Base-by-base conservation (phyloP, 129 eudicot genomes). In the Cynara cardunculus region DNA sequence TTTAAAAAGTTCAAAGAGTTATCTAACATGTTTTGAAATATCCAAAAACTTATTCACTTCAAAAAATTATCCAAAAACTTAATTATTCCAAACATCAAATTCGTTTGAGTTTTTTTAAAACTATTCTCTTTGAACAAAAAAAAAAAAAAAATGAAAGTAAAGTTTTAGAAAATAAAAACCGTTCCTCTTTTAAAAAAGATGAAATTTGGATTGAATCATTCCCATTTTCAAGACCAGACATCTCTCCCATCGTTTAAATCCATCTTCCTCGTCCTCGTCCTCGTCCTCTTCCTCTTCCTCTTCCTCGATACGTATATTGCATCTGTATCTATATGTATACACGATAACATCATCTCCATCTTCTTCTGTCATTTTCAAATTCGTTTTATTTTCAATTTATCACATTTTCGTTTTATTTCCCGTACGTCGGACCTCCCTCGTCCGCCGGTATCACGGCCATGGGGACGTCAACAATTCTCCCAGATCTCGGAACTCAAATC, bases 401-500 rank as follows among this genome's bases (percentile, higher is more conserved):
- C 35, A 27, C n/a, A 27, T 26, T 67, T 27, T 27, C 14, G 6
- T 65, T 65, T 1, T 65, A 13, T 21, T 64, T 16, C 16, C 12
- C 24, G 19, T 21, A 9, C 72, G 35, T 25, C 72, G 74, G 44
- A 69, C 5, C 44, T 69, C 25, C 41, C 18, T 46, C 24, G 19
- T 5, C 16, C 44, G 12, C 44, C 44, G 44, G 39, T 25, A 68
- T 68, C 74, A 71, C 75, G 56, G 73, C 67, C 39, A 84, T 89
- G 90, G 87, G 74, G 39, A 67, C 69, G 76, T 26, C 74, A 13
- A 69, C 81, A 72, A 65, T 82, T 19, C 85, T 89, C 16, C 72
- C 91, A 72, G 91, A 85, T 78, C 81, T 85, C 34, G 85, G 77
- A 1, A 81, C 91, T 13, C 80, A 90, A 66, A 84, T 90, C 41